phyloP scores from a whole-genome alignment of 169 alveolate species.

The Cryptosporidium sp. region DNA sequence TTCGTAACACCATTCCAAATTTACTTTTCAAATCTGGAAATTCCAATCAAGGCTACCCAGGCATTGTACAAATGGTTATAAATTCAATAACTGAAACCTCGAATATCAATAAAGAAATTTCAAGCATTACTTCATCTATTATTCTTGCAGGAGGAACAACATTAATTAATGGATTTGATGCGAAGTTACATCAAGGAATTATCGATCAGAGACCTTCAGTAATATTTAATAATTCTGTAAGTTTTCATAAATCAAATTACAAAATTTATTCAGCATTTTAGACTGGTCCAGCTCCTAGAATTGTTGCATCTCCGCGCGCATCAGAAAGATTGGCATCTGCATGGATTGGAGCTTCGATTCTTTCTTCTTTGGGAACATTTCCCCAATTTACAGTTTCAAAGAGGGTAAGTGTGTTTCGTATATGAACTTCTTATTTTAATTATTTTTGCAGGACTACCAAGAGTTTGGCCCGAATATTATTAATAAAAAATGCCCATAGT shows the following conservation, averaged over 20 bases:
- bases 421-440: not conserved
- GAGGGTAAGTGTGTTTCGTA: slow-evolving; percentile 30
- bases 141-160: slow-evolving; percentile 69
- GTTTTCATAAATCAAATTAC: not conserved
- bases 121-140: slow-evolving; percentile 45
- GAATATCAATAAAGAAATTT: slow-evolving; percentile 22
- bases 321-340: slow-evolving; percentile 66
- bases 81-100: slow-evolving; percentile 41
- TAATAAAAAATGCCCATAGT: slow-evolving; percentile 40
- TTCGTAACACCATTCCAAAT: slow-evolving; percentile 52
- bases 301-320: slow-evolving; percentile 69
- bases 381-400: slow-evolving; percentile 67
- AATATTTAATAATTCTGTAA: slow-evolving; percentile 14
- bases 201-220: slow-evolving; percentile 29
- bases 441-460: slow-evolving; percentile 47
- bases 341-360: slow-evolving; percentile 76
- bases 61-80: slow-evolving; percentile 60
- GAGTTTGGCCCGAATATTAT: slow-evolving; percentile 52
- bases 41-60: slow-evolving; percentile 53
- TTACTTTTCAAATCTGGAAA: slow-evolving; percentile 34
- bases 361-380: slow-evolving; percentile 66
- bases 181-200: slow-evolving; percentile 39
- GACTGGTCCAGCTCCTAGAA: slow-evolving; percentile 34
- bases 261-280: slow-evolving; percentile 6
- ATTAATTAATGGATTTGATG: slow-evolving; percentile 58